A percentile compares a stretch with the other conserved stretches of the same genome.
These are phyloP conservation scores for Tetragonia tetragonoides DNA, from an alignment of 148 eudicot genomes.

Conservation along the genomic window DNA sequence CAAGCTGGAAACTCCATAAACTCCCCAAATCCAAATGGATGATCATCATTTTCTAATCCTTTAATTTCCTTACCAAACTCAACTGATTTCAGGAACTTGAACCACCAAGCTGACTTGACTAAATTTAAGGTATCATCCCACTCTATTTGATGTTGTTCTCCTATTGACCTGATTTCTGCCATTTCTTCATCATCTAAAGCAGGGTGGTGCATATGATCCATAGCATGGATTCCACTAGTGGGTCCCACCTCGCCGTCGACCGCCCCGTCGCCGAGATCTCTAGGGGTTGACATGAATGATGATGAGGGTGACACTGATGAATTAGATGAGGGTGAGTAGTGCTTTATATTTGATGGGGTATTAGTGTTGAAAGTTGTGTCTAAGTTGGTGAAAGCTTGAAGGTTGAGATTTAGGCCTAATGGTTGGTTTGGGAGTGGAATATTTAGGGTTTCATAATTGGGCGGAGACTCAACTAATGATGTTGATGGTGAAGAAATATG, in stretches of 20 bases:
- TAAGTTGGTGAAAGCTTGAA: slow-evolving; percentile 65
- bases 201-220: slow-evolving; percentile 39
- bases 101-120: slow-evolving; percentile 82
- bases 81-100: slow-evolving; percentile 46
- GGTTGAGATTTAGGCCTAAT: slow-evolving; percentile 75
- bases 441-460: slow-evolving; percentile 15
- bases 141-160: slow-evolving; percentile 77
- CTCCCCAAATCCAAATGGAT: slow-evolving; percentile 48
- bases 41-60: background rate
- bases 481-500: background rate
- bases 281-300: slow-evolving; percentile 33
- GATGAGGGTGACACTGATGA: slow-evolving; percentile 27
- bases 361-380: slow-evolving; percentile 27
- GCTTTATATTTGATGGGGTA: background rate
- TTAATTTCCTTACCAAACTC: slow-evolving; percentile 36
- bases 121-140: slow-evolving; percentile 83
- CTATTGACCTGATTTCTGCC: slow-evolving; percentile 68
- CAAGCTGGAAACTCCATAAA: slow-evolving; percentile 68
- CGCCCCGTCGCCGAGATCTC: background rate
- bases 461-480: slow-evolving; percentile 12
- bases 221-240: background rate
- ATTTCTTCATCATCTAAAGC: slow-evolving; percentile 73
- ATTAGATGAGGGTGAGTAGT: slow-evolving; percentile 19
- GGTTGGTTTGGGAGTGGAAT: slow-evolving; percentile 70
- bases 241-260: slow-evolving; percentile 11